Evolutionary conservation across 1,284 basidiomycete genomes (phyloP).

Genomic region (Testicularia cyperi): DNA sequence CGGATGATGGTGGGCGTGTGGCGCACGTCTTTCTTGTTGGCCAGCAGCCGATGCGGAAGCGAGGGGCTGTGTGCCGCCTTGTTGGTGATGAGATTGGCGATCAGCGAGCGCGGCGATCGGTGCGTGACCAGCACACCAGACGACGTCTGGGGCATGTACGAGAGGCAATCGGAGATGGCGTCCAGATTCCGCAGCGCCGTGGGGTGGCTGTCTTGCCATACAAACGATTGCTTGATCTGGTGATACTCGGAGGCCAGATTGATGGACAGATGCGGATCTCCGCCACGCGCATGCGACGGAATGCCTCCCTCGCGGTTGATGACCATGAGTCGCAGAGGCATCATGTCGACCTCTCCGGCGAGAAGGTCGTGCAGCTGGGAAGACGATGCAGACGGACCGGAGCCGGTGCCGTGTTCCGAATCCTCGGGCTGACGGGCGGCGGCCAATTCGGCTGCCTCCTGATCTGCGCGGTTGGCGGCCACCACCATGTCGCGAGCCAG

Average conservation of each 20-base stretch:
- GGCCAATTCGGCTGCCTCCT: not conserved
- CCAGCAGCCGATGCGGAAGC: constrained; percentile 85
- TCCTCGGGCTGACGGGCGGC: not conserved
- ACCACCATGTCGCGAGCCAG: constrained; percentile 81
- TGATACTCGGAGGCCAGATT: constrained; percentile 86
- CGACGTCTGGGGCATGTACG: constrained; percentile 88
- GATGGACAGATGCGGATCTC: constrained; percentile 92
- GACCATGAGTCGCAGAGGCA: constrained; percentile 85
- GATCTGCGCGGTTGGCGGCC: constrained; percentile 24
- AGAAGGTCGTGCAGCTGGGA: constrained; percentile 7
- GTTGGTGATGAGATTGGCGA: constrained; percentile 97
- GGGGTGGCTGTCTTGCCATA: constrained; percentile 80
- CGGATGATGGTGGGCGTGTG: constrained; percentile 92
- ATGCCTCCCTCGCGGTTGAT: constrained; percentile 97
- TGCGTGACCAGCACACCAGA: constrained; percentile 96
- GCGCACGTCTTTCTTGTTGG: constrained; percentile 78
- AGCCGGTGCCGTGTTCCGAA: too few species aligned
- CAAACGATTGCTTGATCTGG: constrained; percentile 84
- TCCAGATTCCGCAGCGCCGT: constrained; percentile 83
- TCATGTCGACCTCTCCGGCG: constrained; percentile 58
- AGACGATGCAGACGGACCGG: not conserved
- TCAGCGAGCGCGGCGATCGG: constrained; percentile 89
- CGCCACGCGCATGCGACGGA: constrained; percentile 91
- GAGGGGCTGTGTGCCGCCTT: constrained; percentile 94
- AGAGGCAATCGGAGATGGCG: constrained; percentile 83